Conservation (phyloP, 1,284 basidiomycete genomes). For the Tilletia caries region DNA sequence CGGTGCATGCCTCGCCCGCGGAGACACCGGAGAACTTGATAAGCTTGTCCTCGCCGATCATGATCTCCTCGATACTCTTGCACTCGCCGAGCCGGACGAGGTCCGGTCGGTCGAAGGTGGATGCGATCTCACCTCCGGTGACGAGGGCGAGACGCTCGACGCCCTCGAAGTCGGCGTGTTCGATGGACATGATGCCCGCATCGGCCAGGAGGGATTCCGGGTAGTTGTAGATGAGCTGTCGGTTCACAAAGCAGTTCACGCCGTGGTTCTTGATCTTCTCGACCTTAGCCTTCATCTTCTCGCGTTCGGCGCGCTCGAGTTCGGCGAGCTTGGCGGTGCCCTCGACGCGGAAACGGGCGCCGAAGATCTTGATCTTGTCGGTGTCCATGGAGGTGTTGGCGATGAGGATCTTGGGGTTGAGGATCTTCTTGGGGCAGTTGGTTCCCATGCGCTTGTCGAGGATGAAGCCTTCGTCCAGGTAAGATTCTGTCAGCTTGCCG, state of each 20-base stretch:
- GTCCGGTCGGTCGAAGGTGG: slow-evolving; percentile 90
- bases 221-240: slow-evolving; percentile 99
- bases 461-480: slow-evolving; percentile 98
- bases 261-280: slow-evolving; percentile 90
- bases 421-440: slow-evolving; percentile 89
- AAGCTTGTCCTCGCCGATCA: slow-evolving; percentile 86
- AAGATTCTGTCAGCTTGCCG: slow-evolving; percentile 96
- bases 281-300: slow-evolving; percentile 99
- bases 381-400: slow-evolving; percentile 99
- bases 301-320: slow-evolving; percentile 92
- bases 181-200: slow-evolving; percentile 90
- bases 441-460: slow-evolving; percentile 93
- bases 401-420: slow-evolving; percentile 94
- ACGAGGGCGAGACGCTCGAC: slow-evolving; percentile 94
- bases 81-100: slow-evolving; percentile 89
- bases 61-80: slow-evolving; percentile 95
- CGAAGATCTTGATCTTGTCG: slow-evolving; percentile 99
- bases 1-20: slow-evolving; percentile 97
- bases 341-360: slow-evolving; percentile 91
- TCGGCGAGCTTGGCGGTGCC: slow-evolving; percentile 94
- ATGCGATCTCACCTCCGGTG: slow-evolving; percentile 95
- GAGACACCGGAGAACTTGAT: slow-evolving; percentile 99
- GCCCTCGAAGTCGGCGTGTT: slow-evolving; percentile 99
- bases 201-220: slow-evolving; percentile 91
- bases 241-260: slow-evolving; percentile 96